A percentile compares a stretch with the other conserved stretches of the same genome.
Evolutionary conservation across 139 green algal species (phyloP).

Genomic region (Chara braunii): DNA sequence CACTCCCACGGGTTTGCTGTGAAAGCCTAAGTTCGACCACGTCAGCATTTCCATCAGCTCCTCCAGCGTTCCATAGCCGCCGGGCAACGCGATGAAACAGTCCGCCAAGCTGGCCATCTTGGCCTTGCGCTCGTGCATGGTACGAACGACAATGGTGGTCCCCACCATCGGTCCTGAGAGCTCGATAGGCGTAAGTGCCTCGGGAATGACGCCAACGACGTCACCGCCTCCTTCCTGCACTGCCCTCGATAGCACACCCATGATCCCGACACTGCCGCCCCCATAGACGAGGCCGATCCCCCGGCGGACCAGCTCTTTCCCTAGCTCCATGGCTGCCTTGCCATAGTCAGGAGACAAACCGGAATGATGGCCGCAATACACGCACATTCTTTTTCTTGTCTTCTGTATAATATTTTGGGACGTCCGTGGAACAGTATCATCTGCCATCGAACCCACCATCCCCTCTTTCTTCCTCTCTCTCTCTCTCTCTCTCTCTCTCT

Average conservation of each 20-base stretch:
- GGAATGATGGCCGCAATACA: constrained; percentile 20
- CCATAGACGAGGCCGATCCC: constrained; percentile 46
- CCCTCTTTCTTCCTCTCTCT: background rate
- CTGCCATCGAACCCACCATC: background rate
- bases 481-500: constrained; percentile 1
- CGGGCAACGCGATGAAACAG: constrained; percentile 47
- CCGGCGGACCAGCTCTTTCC: constrained; percentile 18
- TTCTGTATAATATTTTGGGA: constrained; percentile 1
- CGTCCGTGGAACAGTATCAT: background rate
- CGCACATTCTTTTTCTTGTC: constrained; percentile 19
- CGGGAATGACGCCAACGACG: constrained; percentile 23
- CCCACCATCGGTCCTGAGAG: constrained; percentile 9
- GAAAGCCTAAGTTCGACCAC: constrained; percentile 45
- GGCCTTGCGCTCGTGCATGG: constrained; percentile 51
- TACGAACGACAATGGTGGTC: constrained; percentile 2
- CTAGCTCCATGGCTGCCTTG: constrained; percentile 17
- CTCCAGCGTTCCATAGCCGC: constrained; percentile 41
- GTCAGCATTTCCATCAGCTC: constrained; percentile 49
- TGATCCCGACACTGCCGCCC: constrained; percentile 45
- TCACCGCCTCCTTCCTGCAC: constrained; percentile 21
- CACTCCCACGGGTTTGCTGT: constrained; percentile 41
- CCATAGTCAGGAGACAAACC: constrained; percentile 5
- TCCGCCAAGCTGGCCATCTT: constrained; percentile 38
- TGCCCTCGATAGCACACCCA: constrained; percentile 39
- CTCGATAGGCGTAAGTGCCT: constrained; percentile 17